Percentiles rank a stretch among this genome's conserved stretches.
phyloP scores from a whole-genome alignment of 495 filamentous ascomycete species.

The Achaetomiella virescens region DNA sequence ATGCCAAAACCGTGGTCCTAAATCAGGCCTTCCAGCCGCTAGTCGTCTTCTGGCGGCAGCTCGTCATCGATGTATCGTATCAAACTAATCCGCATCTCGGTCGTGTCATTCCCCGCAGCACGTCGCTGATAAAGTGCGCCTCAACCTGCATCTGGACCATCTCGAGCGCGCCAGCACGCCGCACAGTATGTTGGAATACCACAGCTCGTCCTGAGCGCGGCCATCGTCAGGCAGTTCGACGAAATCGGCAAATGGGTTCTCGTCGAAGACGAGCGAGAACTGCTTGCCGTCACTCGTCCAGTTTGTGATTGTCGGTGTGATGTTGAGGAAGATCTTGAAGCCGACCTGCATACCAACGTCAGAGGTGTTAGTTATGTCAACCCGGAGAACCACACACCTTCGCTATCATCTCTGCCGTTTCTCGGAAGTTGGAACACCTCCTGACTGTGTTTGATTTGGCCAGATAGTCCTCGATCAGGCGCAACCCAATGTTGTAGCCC shows the following conservation, averaged over 20 bases:
- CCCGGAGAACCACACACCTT: conserved; percentile 53
- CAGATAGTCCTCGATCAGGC: conserved; percentile 94
- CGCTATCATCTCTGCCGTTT: conserved; percentile 93
- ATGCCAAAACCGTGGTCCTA: not conserved
- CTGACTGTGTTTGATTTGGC: conserved; percentile 81
- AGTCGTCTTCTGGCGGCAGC: conserved; percentile 94
- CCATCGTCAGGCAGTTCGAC: conserved; percentile 96
- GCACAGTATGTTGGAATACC: conserved; percentile 97
- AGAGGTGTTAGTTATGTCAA: not conserved
- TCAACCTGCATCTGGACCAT: conserved; percentile 99
- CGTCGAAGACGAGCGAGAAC: conserved; percentile 92
- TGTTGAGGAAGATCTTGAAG: conserved; percentile 98
- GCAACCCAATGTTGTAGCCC: conserved; percentile 97
- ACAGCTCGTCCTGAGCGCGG: conserved; percentile 89
- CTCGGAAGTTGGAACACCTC: conserved; percentile 84
- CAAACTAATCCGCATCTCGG: conserved; percentile 91
- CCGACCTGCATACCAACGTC: conserved; percentile 59
- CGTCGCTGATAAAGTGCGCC: conserved; percentile 92
- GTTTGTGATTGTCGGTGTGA: conserved; percentile 90
- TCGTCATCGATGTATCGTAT: conserved; percentile 97
- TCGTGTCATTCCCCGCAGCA: conserved; percentile 87
- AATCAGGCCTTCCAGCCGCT: not conserved
- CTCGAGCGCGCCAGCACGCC: conserved; percentile 85
- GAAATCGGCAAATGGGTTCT: conserved; percentile 95
- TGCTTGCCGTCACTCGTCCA: conserved; percentile 95